Conservation (phyloP, 768 basidiomycete species). For the Basidioascus undulatus region DNA sequence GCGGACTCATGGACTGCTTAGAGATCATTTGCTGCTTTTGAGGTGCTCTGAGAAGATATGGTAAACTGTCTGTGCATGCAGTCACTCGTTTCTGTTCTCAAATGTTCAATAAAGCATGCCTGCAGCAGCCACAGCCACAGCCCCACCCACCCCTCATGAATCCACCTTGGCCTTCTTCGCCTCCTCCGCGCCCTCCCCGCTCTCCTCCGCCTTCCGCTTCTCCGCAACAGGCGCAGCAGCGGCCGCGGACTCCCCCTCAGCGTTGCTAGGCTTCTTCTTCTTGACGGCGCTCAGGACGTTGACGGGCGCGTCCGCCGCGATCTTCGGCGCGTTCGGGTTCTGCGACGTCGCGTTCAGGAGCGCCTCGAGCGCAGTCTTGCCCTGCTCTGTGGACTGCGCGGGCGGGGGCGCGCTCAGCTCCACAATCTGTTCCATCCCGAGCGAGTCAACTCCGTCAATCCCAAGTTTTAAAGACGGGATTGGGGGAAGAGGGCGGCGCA, state of each 20-base stretch:
- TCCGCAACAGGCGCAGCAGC: constrained; percentile 12
- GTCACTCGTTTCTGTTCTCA: neutral
- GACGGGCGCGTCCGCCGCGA: constrained; percentile 28
- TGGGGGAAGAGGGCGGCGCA: constrained; percentile 11
- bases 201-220: constrained; percentile 56
- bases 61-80: neutral
- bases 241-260: constrained; percentile 1
- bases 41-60: neutral
- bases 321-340: constrained; percentile 48
- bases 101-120: neutral
- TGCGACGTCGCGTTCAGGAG: constrained; percentile 42
- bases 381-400: constrained; percentile 9
- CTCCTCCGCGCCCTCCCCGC: neutral
- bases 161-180: constrained; percentile 4
- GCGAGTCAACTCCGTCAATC: too few species aligned
- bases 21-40: neutral
- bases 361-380: constrained; percentile 16
- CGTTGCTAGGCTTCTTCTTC: constrained; percentile 48
- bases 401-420: constrained; percentile 65
- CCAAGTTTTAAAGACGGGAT: too few species aligned
- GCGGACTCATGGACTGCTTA: constrained; percentile 29
- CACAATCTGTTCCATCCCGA: too few species aligned
- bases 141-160: too few species aligned
- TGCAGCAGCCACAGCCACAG: too few species aligned
- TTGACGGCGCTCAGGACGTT: constrained; percentile 70